Conservation (phyloP, 192 early-diverging fungal species). For the Coemansia asiatica region DNA sequence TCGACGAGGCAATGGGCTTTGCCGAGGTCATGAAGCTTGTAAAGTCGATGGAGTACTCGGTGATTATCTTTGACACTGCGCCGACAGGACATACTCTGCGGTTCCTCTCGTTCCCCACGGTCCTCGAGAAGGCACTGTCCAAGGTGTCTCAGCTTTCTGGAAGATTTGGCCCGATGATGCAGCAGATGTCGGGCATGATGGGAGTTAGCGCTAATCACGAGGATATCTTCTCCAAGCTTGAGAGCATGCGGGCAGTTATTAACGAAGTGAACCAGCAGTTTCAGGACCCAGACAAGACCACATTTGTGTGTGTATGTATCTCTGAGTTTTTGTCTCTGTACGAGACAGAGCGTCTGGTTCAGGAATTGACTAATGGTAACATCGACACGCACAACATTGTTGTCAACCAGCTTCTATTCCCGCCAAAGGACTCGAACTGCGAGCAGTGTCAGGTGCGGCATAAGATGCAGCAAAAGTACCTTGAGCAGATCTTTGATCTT, state of each 20-base stretch:
- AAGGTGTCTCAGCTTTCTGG: slow-evolving; percentile 93
- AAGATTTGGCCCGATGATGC: slow-evolving; percentile 94
- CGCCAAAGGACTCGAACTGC: slow-evolving; percentile 81
- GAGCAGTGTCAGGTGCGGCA: slow-evolving; percentile 88
- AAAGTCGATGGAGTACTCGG: slow-evolving; percentile 98
- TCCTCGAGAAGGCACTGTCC: slow-evolving; percentile 95
- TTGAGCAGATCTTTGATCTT: slow-evolving; percentile 98
- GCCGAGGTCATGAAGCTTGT: slow-evolving; percentile 99
- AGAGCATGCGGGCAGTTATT: slow-evolving; percentile 94
- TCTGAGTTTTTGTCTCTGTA: slow-evolving; percentile 99
- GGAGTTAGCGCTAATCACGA: slow-evolving; percentile 81
- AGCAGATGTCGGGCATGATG: slow-evolving; percentile 83
- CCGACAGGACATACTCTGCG: slow-evolving; percentile 99
- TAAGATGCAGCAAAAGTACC: slow-evolving; percentile 99
- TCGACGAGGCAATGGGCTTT: slow-evolving; percentile 99
- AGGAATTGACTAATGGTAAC: slow-evolving; percentile 94
- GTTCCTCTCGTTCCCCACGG: slow-evolving; percentile 96
- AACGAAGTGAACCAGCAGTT: slow-evolving; percentile 99
- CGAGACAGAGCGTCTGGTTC: slow-evolving; percentile 99
- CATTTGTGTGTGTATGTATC: slow-evolving; percentile 99
- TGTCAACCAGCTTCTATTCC: slow-evolving; percentile 97
- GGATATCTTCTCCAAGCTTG: slow-evolving; percentile 94
- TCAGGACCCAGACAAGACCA: slow-evolving; percentile 98
- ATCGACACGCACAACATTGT: slow-evolving; percentile 99
- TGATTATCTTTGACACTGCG: slow-evolving; percentile 99